Base-by-base conservation (phyloP, 805 yeast genomes). In the Metschnikowia drakensbergensis region DNA sequence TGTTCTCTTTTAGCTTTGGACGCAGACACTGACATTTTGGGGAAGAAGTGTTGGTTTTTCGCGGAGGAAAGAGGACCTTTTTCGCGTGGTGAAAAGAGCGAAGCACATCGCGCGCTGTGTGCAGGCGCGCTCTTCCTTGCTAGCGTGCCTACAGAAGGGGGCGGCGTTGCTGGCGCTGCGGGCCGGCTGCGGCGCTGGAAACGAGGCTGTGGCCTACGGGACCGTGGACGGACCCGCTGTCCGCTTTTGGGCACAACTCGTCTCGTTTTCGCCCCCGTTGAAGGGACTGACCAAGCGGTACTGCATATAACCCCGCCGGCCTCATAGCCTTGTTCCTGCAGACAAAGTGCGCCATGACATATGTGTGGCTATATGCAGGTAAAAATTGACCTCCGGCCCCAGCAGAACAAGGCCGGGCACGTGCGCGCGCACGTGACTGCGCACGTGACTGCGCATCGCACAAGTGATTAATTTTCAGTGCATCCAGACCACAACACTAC, bases 1-100 rank as follows among this genome's bases (percentile, higher is more conserved):
- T 96, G 96, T 58, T 92, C 97, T 84, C 99, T 88, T 77, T 92
- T 94, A 55, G 98, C 98, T 71, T 92, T 92, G 22, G 97, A 90
- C 57, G 97, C 83, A 49, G 98, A 92, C 58, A 83, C 80, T 50
- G 82, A 77, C 74, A 69, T 69, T 8, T 7, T 26, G 13, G 38
- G 27, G 31, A 35, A 46, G 37, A 39, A n/a, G 36, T 33, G 36
- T 33, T n/a, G 23, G 33, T 39, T 30, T 46, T 43, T 43, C 47
- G 41, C 44, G 32, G 42, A 27, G n/a, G 25, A 22, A 26, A 27
- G 28, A 22, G 4, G 28, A 10, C 30, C 9, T 22, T 25, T 22
- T 22, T 22, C 29, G 23, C 23, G 7, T 22, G 22, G 32, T 13
- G 33, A 23, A 27, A 27, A 37, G 23, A 37, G 32, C 27, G 42